Conservation (phyloP, 441 rosid species). For the Bruguiera hainesii region DNA sequence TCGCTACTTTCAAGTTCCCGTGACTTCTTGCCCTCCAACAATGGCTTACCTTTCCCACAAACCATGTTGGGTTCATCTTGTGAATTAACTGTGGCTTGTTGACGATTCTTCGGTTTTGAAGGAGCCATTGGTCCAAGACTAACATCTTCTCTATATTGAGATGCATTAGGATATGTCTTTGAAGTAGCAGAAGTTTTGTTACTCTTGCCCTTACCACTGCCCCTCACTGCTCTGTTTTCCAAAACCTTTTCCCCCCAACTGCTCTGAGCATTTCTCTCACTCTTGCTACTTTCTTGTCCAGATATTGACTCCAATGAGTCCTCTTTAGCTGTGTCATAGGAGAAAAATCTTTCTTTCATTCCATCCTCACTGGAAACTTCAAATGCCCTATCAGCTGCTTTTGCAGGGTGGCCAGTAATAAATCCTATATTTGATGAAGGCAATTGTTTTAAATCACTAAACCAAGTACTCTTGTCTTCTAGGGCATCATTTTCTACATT, state of each 20-base stretch:
- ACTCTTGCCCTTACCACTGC: conserved; percentile 24
- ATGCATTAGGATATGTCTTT: conserved; percentile 18
- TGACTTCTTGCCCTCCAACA: conserved; percentile 34
- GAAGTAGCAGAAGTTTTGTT: conserved; percentile 24
- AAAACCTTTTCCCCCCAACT: conserved; percentile 21
- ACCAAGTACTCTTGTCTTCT: conserved; percentile 21
- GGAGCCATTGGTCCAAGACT: conserved; percentile 7
- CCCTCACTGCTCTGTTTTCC: conserved; percentile 18
- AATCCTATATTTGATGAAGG: conserved; percentile 16
- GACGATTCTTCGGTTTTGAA: conserved; percentile 23
- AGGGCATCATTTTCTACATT: conserved; percentile 20
- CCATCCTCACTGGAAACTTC: conserved; percentile 25
- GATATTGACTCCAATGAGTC: conserved; percentile 29
- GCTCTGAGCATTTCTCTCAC: conserved; percentile 20
- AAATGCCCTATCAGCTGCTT: conserved; percentile 19
- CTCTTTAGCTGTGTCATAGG: conserved; percentile 23
- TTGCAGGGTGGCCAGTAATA: conserved; percentile 18
- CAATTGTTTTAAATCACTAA: conserved; percentile 19
- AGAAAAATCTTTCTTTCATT: conserved; percentile 16
- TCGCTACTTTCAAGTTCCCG: conserved; percentile 27
- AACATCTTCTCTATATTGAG: conserved; percentile 30
- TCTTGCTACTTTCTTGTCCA: conserved; percentile 25
- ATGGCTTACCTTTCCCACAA: conserved; percentile 29
- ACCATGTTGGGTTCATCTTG: conserved; percentile 18
- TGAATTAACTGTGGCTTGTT: conserved; percentile 20